phyloP scores from a whole-genome alignment of 805 yeast species.

The Ogataea sp. region DNA sequence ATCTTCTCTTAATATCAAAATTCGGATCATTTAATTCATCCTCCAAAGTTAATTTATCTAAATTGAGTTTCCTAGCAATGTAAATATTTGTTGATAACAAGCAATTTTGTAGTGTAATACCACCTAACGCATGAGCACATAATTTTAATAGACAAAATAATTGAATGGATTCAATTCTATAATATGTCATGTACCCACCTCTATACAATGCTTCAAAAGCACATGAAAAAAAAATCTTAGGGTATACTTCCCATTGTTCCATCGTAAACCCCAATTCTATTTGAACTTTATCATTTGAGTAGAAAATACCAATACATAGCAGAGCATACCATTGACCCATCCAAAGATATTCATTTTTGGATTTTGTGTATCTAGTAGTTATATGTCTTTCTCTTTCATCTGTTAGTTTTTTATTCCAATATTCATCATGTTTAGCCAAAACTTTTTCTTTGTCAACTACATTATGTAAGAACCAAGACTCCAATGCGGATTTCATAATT shows the following conservation, averaged over 20 bases:
- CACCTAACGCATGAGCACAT: conserved; percentile 22
- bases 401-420: conserved; percentile 15
- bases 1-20: conserved; percentile 5
- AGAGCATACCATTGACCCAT: conserved; percentile 23
- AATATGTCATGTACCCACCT: conserved; percentile 25
- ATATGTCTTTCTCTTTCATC: conserved; percentile 17
- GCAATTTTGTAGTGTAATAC: conserved; percentile 20
- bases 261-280: conserved; percentile 13
- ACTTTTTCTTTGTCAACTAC: conserved; percentile 53
- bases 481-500: conserved; percentile 13
- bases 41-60: conserved; percentile 8
- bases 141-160: conserved; percentile 18
- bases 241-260: conserved; percentile 19
- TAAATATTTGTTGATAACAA: conserved; percentile 10
- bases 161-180: conserved; percentile 20
- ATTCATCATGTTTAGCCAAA: conserved; percentile 51
- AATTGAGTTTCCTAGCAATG: conserved; percentile 17
- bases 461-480: conserved; percentile 26
- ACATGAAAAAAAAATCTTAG: conserved; percentile 22
- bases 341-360: conserved; percentile 20
- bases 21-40: conserved; percentile 5
- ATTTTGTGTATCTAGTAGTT: conserved; percentile 14
- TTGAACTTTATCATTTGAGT: conserved; percentile 16
- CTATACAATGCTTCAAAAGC: conserved; percentile 24
- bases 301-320: conserved; percentile 21